Base-by-base conservation (phyloP, 345 rosid species). In the Eucalyptus cloeziana region DNA sequence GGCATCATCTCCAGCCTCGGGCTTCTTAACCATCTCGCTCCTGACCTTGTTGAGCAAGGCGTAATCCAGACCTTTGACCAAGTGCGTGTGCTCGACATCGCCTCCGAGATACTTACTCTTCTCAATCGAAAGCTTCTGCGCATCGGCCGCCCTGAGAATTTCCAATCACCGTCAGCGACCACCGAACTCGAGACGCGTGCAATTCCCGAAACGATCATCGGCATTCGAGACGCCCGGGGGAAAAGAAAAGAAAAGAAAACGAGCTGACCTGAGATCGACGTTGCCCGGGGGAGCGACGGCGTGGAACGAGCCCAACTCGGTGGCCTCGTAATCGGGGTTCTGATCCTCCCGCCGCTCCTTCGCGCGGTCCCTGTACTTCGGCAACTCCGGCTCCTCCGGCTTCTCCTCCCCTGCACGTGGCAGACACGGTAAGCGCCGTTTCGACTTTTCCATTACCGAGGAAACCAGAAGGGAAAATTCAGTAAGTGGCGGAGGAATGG, bases 61-160 rank as follows among this genome's bases (percentile, higher is more conserved):
- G 93, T 94, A 96, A 94, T 97, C 99, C 93, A 97, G 92, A 43
- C 99, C 99, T 92, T 97, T 97, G 91, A 97, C 99, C 94, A 97
- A 94, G 94, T 97, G 99, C 5, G 99, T 97, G 83, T 97, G 99
- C 89, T 97, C 99, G 90, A 97, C 98, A 90, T 97, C 99, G 90
- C 99, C 99, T 97, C 99, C 99, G 79, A 97, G 99, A 91, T 95
- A 97, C 96, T 97, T 97, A 97, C 99, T 96, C 95, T 96, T 96
- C 94, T 97, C 99, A 9, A 97, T 97, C 47, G 98, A 96, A 87
- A 97, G 87, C 95, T 96, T 96, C 10, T 96, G 91, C 31, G 96
- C 98, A 69, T 96, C 99, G 47, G 98, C 95, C 54, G 95, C 93
- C 88, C 98, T 96, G 86, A 71, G 49, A 87, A 47, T 45, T 87